These are phyloP conservation scores for Wickerhamomyces sp. DNA, from an alignment of 1,139 yeast genomes.

Conservation along the genomic window DNA sequence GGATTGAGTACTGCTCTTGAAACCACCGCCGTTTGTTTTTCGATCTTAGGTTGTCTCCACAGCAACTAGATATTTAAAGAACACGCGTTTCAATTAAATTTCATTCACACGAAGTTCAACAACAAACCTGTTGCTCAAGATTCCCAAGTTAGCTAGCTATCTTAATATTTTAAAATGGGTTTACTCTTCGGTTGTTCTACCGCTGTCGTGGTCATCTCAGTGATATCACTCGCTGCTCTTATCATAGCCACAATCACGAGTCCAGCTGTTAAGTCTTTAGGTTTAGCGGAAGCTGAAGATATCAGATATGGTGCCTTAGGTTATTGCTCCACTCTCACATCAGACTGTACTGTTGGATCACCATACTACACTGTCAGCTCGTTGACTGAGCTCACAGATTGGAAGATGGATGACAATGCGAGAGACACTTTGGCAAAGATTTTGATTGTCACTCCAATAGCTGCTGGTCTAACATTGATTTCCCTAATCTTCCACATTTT, in stretches of 20 bases:
- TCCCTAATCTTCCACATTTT: conserved; percentile 47
- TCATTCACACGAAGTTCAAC: too few species aligned
- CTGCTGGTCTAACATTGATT: conserved; percentile 54
- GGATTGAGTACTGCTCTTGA: too few species aligned
- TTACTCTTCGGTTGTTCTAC: conserved; percentile 26
- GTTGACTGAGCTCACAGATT: conserved; percentile 29
- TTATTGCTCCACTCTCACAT: conserved; percentile 43
- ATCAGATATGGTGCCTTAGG: conserved; percentile 83
- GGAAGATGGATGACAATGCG: conserved; percentile 49
- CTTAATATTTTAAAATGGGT: too few species aligned
- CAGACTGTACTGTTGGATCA: conserved; percentile 47
- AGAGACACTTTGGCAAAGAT: conserved; percentile 64
- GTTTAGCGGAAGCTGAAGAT: conserved; percentile 45
- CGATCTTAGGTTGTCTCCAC: too few species aligned
- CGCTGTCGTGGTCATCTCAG: conserved; percentile 26
- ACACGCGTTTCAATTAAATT: too few species aligned
- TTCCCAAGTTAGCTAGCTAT: too few species aligned
- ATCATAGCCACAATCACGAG: conserved; percentile 54
- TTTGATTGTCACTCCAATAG: conserved; percentile 74
- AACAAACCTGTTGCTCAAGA: too few species aligned
- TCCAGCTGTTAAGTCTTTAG: conserved; percentile 49
- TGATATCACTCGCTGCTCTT: conserved; percentile 40
- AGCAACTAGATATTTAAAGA: too few species aligned
- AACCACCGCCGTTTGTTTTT: too few species aligned
- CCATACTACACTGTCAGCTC: conserved; percentile 25